Base-by-base conservation (phyloP, 2,329 filamentous ascomycete genomes). In the Macrophomina phaseolina region DNA sequence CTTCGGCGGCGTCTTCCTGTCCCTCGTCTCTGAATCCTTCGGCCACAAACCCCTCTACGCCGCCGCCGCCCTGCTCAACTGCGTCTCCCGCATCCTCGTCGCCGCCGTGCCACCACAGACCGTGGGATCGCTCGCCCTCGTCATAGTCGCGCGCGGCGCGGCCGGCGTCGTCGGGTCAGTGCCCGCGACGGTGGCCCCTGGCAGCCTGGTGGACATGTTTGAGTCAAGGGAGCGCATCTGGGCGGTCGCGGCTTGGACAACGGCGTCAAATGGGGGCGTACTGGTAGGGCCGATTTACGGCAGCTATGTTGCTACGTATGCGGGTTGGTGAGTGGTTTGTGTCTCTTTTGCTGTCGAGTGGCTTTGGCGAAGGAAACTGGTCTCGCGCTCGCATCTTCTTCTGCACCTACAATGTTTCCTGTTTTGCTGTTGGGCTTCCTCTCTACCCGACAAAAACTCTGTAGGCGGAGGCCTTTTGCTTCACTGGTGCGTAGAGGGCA, bases 1-100 rank as follows among this genome's bases (percentile, higher is more conserved):
- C 8, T 49, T 75, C 18, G 78, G 78, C 28, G 74, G 72, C 18
- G 70, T 80, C 63, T 52, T 80, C 8, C 70, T 80, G 14, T 75
- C 78, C 6, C 77, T 78, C 4, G 77, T 75, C 67, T 78, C 77
- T 0, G 78, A 80, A 68, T 71, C 74, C 2, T 80, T 79, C 66
- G 78, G 78, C 4, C 77, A 78, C 23, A 79, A 77, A 56, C 74
- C 72, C 23, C 70, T 79, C 23, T 80, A 80, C 48, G 68, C 78
- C 30, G 60, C 72, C 28, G 76, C 77, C 62, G 71, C 74, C 3
- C 70, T 67, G 1, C 48, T 76, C 14, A 78, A 74, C 61, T 71
- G 72, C n/a, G 65, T 76, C 38, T 75, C 73, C 60, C 78, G 75
- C 61, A 56, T 48, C 48, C 11, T 67, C 16, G 48, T 55, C 7